These are phyloP conservation scores for Colletotrichum euphorbiae DNA, from an alignment of 2,329 filamentous ascomycete genomes.

Conservation along the genomic window DNA sequence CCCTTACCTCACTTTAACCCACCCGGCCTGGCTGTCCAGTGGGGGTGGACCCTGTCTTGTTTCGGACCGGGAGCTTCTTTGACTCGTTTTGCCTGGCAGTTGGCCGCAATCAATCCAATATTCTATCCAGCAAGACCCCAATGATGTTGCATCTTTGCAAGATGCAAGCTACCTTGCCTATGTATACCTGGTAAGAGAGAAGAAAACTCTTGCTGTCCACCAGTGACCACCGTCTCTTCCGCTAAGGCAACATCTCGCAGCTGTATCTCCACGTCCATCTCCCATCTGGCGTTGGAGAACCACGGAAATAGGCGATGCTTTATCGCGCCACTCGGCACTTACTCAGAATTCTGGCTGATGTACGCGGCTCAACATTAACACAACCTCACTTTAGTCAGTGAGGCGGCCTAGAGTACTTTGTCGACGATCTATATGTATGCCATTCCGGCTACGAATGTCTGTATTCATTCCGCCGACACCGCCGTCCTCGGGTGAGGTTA, in stretches of 20 bases:
- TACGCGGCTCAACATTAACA: not conserved
- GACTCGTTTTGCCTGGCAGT: not conserved
- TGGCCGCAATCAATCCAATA: not conserved
- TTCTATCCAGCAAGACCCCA: no score
- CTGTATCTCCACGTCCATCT: not conserved
- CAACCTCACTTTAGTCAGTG: not conserved
- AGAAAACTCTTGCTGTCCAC: no score
- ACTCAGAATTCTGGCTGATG: not conserved
- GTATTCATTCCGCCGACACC: no score
- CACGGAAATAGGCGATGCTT: not conserved
- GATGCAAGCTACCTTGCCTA: no score
- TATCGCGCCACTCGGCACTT: conserved; percentile 7
- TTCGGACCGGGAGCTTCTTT: conserved; percentile 32
- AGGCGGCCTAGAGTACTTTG: not conserved
- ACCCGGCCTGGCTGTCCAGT: conserved; percentile 10
- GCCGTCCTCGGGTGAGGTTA: no score
- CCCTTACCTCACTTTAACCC: conserved; percentile 27
- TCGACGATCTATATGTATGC: no score
- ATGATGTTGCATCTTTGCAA: not conserved
- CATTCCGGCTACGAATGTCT: no score
- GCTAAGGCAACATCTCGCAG: not conserved
- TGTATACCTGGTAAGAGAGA: no score
- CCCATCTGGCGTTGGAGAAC: not conserved
- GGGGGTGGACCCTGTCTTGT: conserved; percentile 36
- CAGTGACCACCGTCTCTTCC: no score